These are phyloP conservation scores for Astrephomene gubernaculifera DNA, from an alignment of 139 green algal genomes.

Conservation along the genomic window DNA sequence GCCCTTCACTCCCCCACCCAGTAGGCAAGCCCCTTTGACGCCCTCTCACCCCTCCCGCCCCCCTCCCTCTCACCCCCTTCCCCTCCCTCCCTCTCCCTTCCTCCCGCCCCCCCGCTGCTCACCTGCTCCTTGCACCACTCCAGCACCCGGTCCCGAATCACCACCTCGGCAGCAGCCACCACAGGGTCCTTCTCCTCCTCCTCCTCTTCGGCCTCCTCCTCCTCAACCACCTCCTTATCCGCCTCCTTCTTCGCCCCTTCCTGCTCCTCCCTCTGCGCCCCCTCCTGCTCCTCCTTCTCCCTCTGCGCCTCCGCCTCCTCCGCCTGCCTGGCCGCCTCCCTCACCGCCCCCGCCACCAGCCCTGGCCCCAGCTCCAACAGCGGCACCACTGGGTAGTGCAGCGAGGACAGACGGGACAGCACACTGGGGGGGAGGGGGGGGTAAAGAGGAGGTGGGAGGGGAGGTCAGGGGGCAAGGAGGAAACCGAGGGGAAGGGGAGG, in stretches of 20 bases:
- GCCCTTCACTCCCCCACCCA: no score
- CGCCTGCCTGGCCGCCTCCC: not conserved
- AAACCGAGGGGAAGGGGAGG: no score
- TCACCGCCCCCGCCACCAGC: not conserved
- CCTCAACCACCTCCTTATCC: not conserved
- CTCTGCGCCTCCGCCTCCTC: not conserved
- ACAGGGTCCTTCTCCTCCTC: not conserved
- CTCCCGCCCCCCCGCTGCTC: not conserved
- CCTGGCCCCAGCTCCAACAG: slow-evolving; percentile 11
- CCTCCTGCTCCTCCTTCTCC: not conserved
- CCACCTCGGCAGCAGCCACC: not conserved
- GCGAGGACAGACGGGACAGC: slow-evolving; percentile 24
- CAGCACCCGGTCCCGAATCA: not conserved
- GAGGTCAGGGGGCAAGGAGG: no score
- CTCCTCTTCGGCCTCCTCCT: not conserved
- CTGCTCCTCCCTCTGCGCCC: not conserved
- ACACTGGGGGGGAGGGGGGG: slow-evolving; percentile 11
- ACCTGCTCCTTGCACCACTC: slow-evolving; percentile 30
- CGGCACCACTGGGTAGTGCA: slow-evolving; percentile 52
- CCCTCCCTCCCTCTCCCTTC: not conserved
- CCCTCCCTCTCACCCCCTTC: not conserved
- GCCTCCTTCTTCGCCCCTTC: not conserved
- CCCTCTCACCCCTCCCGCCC: not conserved
- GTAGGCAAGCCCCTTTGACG: no score
- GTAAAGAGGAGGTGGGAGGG: not conserved